These are phyloP conservation scores for Capsella bursapastoris DNA, from an alignment of 345 rosid species.

Conservation along the genomic window DNA sequence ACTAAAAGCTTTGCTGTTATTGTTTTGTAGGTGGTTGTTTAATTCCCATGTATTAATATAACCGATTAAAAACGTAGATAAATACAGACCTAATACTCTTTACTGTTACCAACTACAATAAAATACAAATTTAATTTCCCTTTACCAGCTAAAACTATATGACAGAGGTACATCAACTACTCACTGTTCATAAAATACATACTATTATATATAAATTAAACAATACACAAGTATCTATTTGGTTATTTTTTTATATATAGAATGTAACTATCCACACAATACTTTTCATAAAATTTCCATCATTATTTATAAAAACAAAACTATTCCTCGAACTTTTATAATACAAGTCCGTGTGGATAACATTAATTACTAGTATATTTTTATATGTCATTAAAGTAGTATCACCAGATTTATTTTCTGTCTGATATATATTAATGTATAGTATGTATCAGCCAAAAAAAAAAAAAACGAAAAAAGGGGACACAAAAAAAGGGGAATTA, in stretches of 20 bases:
- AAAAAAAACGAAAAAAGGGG: not conserved
- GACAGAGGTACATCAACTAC: conserved; percentile 41
- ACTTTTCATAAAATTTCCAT: not conserved
- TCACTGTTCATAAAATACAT: conserved; percentile 23
- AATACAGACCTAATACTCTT: conserved; percentile 40
- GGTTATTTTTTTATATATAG: not conserved
- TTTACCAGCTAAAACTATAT: conserved; percentile 34
- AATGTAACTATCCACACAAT: not conserved
- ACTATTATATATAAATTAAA: not conserved
- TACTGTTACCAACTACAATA: conserved; percentile 43
- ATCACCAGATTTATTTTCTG: no score
- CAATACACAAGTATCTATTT: not conserved
- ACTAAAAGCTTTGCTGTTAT: not conserved
- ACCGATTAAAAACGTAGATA: conserved; percentile 31
- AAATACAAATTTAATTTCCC: conserved; percentile 27
- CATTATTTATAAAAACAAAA: conserved; percentile 9
- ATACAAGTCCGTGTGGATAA: conserved; percentile 35
- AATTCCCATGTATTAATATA: not conserved
- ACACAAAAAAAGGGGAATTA: conserved; percentile 8
- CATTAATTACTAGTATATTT: conserved; percentile 26
- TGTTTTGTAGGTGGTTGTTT: conserved; percentile 24
- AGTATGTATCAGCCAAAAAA: conserved; percentile 3
- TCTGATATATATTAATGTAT: conserved; percentile 30
- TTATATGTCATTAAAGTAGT: not conserved
- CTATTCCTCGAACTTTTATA: conserved; percentile 16